Evolutionary conservation across 805 yeast species (phyloP).

Genomic region (Tetrapisispora taiwanensis): DNA sequence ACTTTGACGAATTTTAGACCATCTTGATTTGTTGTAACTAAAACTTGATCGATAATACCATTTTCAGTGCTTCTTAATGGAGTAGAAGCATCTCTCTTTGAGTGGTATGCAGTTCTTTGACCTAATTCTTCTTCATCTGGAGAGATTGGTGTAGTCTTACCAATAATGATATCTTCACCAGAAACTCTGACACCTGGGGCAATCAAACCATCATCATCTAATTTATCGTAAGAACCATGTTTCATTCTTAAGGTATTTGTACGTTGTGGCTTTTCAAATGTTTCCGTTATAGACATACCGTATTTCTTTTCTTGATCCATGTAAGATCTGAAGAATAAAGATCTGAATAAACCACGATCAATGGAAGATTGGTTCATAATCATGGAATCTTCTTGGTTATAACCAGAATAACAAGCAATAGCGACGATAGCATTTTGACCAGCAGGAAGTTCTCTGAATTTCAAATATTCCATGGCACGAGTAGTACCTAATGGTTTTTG

Average conservation of each 20-base stretch:
- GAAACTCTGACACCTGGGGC: slow-evolving; percentile 98
- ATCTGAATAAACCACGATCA: slow-evolving; percentile 92
- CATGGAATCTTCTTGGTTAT: slow-evolving; percentile 99
- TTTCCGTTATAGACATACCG: slow-evolving; percentile 97
- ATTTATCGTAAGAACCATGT: slow-evolving; percentile 95
- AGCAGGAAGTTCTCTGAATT: slow-evolving; percentile 96
- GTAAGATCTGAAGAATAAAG: slow-evolving; percentile 90
- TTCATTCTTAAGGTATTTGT: slow-evolving; percentile 90
- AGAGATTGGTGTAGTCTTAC: slow-evolving; percentile 98
- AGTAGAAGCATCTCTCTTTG: slow-evolving; percentile 97
- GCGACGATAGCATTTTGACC: slow-evolving; percentile 99
- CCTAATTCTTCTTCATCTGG: slow-evolving; percentile 98
- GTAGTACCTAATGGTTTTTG: slow-evolving; percentile 98
- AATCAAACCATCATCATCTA: slow-evolving; percentile 96
- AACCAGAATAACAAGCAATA: slow-evolving; percentile 95
- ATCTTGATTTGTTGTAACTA: slow-evolving; percentile 94
- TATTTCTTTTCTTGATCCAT: slow-evolving; percentile 98
- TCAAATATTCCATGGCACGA: slow-evolving; percentile 92
- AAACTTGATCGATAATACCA: slow-evolving; percentile 97
- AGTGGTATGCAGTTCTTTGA: slow-evolving; percentile 95
- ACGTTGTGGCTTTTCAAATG: slow-evolving; percentile 93
- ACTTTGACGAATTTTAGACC: slow-evolving; percentile 96
- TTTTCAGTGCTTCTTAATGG: slow-evolving; percentile 93
- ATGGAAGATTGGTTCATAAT: slow-evolving; percentile 98
- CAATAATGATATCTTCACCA: slow-evolving; percentile 97